Conservation (phyloP, 805 yeast species). For the Lipomyces sp. region DNA sequence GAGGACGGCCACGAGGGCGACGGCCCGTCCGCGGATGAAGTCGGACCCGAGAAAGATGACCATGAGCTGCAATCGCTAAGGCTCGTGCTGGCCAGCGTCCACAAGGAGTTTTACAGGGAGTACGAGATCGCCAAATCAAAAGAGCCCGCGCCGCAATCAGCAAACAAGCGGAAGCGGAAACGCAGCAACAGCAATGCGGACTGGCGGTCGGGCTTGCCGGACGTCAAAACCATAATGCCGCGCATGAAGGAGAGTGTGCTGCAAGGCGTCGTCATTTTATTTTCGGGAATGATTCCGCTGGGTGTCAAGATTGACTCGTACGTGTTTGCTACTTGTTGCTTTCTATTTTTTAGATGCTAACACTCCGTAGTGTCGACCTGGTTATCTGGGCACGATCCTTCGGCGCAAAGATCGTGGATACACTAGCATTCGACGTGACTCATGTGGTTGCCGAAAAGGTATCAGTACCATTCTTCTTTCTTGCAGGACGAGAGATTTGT, state of each 20-base stretch:
- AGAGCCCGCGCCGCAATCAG: not conserved
- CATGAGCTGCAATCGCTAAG: constrained; percentile 66
- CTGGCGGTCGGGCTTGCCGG: constrained; percentile 45
- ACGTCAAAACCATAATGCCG: constrained; percentile 69
- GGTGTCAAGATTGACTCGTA: constrained; percentile 59
- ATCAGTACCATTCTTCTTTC: too few species aligned
- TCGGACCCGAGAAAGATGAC: constrained; percentile 61
- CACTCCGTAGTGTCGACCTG: constrained; percentile 69
- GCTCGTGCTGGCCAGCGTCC: constrained; percentile 40
- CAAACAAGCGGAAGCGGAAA: constrained; percentile 15
- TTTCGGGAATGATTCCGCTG: constrained; percentile 86
- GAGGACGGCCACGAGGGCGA: not conserved
- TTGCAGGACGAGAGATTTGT: too few species aligned
- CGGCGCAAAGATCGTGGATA: constrained; percentile 80
- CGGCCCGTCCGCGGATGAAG: not conserved
- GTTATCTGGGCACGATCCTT: constrained; percentile 89
- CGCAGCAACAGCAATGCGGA: constrained; percentile 15
- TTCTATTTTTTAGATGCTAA: too few species aligned
- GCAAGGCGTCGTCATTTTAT: constrained; percentile 63
- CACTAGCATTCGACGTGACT: constrained; percentile 69
- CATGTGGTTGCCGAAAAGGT: constrained; percentile 68
- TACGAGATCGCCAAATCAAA: constrained; percentile 29
- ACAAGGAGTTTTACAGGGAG: constrained; percentile 53
- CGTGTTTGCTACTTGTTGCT: too few species aligned
- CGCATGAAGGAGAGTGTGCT: constrained; percentile 67